Evolutionary conservation across 2,329 filamentous ascomycete genomes (phyloP).

Genomic region (Capronia coronata): DNA sequence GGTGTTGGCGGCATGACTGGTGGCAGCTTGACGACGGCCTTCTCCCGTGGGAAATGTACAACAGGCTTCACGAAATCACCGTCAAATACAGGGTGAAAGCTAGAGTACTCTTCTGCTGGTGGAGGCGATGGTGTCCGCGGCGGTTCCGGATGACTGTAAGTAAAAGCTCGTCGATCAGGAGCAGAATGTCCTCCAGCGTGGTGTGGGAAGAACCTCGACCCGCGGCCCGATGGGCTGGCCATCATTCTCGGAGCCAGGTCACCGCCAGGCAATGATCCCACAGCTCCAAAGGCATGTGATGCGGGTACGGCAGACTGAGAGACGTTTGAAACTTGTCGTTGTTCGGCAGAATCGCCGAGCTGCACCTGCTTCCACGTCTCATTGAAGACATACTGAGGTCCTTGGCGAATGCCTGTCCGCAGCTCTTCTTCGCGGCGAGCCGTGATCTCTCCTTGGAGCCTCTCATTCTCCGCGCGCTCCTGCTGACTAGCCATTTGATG

Average conservation of each 20-base stretch:
- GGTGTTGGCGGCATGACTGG: slow-evolving; percentile 24
- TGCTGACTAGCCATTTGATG: slow-evolving; percentile 36
- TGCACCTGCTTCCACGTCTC: slow-evolving; percentile 45
- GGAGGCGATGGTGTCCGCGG: slow-evolving; percentile 45
- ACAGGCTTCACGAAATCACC: slow-evolving; percentile 46
- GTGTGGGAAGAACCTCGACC: slow-evolving; percentile 45
- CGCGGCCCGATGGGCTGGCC: slow-evolving; percentile 35
- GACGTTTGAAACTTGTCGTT: slow-evolving; percentile 37
- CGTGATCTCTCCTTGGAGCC: slow-evolving; percentile 37
- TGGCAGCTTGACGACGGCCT: slow-evolving; percentile 75
- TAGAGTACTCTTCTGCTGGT: slow-evolving; percentile 51
- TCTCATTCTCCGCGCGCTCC: slow-evolving; percentile 39
- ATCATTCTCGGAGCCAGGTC: slow-evolving; percentile 34
- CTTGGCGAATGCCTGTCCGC: slow-evolving; percentile 31
- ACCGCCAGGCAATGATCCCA: slow-evolving; percentile 35
- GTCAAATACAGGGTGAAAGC: slow-evolving; percentile 51
- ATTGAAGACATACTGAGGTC: slow-evolving; percentile 36
- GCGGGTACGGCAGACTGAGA: slow-evolving; percentile 34
- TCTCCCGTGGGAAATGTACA: slow-evolving; percentile 53
- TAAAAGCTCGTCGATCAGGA: slow-evolving; percentile 35
- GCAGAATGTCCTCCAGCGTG: slow-evolving; percentile 11
- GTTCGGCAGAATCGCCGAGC: slow-evolving; percentile 36
- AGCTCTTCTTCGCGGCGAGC: slow-evolving; percentile 36
- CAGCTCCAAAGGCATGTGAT: slow-evolving; percentile 35
- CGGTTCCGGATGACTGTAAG: slow-evolving; percentile 32